Base-by-base conservation (phyloP, 2,329 filamentous ascomycete genomes). In the Chaetothyriales sp. region DNA sequence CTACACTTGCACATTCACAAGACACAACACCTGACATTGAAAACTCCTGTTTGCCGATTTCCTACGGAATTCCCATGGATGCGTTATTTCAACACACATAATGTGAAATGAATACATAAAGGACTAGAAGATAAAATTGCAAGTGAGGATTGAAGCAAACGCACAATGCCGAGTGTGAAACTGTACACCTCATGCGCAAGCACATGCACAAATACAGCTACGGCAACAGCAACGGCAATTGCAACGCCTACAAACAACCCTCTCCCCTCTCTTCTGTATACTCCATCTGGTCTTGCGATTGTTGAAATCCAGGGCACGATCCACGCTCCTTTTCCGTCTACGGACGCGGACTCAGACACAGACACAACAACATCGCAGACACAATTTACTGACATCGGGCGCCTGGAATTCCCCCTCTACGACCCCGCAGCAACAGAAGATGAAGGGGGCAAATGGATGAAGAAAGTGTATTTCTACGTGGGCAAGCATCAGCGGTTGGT, bases 241-340 rank as follows among this genome's bases (percentile, higher is more conserved):
- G 4, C 29, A 37, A 40, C 33, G 13, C 33, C 33, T 15, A 40
- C 33, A 2, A 40, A 10, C 56, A 80, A 78, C 60, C 82, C 86
- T 3, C 78, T 97, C 4, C 92, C 92, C 1, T 67, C 77, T n/a
- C 75, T 95, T 56, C 78, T 97, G 15, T 86, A 89, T 61, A 95
- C 90, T 0, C 92, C 92, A 0, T 82, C 85, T 0, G 92, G 92
- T 48, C 78, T 95, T 43, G 90, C 90, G 18, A 75, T 98, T 46
- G 74, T 98, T 52, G 92, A 97, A 70, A 79, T 98, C 13, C 92
- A 98, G 73, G 92, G 89, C 55, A 87, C 81, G 13, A 83, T 98
- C 69, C 90, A 94, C 67, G 73, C 89, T 1, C 82, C 87, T 6
- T 57, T 69, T 1, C 59, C 65, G 28, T 61, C 58, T n/a, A 55